phyloP scores from a whole-genome alignment of 495 filamentous ascomycete genomes.

The Daldinia caldariorum region DNA sequence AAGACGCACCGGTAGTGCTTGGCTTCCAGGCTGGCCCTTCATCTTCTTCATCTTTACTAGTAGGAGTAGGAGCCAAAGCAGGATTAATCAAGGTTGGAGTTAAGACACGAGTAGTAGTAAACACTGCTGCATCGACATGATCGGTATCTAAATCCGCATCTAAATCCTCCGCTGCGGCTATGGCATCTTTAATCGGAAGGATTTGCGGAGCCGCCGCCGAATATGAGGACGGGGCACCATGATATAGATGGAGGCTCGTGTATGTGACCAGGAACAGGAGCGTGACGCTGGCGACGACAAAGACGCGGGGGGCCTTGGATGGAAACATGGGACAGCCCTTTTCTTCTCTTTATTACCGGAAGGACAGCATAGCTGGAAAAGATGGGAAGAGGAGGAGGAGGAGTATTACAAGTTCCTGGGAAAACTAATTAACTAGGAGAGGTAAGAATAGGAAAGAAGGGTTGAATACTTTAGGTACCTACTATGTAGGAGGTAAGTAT shows the following conservation, averaged over 20 bases:
- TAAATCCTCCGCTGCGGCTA: slow-evolving; percentile 7
- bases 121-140: slow-evolving; percentile 13
- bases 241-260: slow-evolving; percentile 38
- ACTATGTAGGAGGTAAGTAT: too few relatives aligned
- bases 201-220: slow-evolving; percentile 20
- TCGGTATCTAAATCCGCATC: not conserved
- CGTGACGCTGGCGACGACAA: slow-evolving; percentile 36
- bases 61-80: not conserved
- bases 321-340: slow-evolving; percentile 37
- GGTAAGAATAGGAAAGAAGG: not conserved
- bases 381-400: not conserved
- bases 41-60: slow-evolving; percentile 18
- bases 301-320: slow-evolving; percentile 37
- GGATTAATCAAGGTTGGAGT: not conserved
- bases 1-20: not conserved
- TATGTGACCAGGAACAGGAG: slow-evolving; percentile 41
- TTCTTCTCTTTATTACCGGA: slow-evolving; percentile 13
- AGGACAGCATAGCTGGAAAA: slow-evolving; percentile 30
- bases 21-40: slow-evolving; percentile 7
- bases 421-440: not conserved
- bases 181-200: slow-evolving; percentile 25
- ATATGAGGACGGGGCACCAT: slow-evolving; percentile 33
- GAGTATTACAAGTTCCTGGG: not conserved
- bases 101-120: not conserved
- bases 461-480: not conserved